Percentiles rank a stretch among this genome's conserved stretches.
These are phyloP conservation scores for Podospora didyma DNA, from an alignment of 495 filamentous ascomycete genomes.

Conservation along the genomic window DNA sequence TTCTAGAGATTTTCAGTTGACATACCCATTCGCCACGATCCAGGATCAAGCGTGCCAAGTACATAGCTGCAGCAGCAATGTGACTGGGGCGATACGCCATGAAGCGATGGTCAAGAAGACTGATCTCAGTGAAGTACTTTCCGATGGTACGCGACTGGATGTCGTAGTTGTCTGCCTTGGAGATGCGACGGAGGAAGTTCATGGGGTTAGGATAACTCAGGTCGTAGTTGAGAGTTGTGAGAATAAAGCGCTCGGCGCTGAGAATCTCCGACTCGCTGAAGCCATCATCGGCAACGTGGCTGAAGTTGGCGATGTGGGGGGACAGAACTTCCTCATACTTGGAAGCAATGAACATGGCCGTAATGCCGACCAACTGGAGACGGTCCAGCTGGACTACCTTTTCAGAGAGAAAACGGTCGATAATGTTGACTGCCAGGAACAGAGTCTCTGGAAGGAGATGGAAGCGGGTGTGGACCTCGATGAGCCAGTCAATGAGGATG, in stretches of 20 bases:
- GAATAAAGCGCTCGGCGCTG: constrained; percentile 91
- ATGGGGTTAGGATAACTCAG: constrained; percentile 98
- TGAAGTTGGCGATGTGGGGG: constrained; percentile 94
- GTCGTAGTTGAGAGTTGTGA: constrained; percentile 89
- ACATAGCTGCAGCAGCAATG: constrained; percentile 90
- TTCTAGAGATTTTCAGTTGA: constrained; percentile 4
- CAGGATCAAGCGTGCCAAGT: constrained; percentile 82
- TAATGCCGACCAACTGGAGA: constrained; percentile 92
- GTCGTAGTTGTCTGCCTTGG: constrained; percentile 97
- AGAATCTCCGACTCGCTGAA: constrained; percentile 95
- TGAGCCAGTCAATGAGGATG: constrained; percentile 96
- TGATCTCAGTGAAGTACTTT: constrained; percentile 99
- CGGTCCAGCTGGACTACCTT: constrained; percentile 94
- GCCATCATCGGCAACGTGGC: constrained; percentile 92
- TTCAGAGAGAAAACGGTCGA: constrained; percentile 91
- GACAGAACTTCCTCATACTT: constrained; percentile 99
- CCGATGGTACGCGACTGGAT: constrained; percentile 94
- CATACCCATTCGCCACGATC: constrained; percentile 87
- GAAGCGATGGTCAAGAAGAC: constrained; percentile 88
- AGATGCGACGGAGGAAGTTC: constrained; percentile 98
- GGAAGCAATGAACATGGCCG: constrained; percentile 98
- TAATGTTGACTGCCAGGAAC: constrained; percentile 95
- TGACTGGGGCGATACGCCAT: constrained; percentile 83
- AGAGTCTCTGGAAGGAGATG: constrained; percentile 95
- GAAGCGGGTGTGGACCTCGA: constrained; percentile 97